Base-by-base conservation (phyloP, 192 early-diverging fungal genomes). In the Umbelopsis vinacea region DNA sequence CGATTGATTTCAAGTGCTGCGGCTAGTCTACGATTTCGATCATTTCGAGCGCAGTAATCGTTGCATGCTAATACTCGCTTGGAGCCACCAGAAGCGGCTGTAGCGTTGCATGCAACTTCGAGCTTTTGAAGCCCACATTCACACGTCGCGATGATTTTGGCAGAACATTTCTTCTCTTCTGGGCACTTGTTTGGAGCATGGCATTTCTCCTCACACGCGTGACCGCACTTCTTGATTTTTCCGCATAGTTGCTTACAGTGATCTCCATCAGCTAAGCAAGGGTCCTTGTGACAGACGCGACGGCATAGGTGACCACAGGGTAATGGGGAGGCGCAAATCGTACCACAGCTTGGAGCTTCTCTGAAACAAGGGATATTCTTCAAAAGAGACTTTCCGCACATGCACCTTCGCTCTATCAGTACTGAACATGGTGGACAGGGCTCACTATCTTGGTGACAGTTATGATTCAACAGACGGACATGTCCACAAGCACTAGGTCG, bases 351-450 rank as follows among this genome's bases (percentile, higher is more conserved):
- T n/a, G 89, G 89, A 11, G 83, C 81, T 46, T 79, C 86, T 26
- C 94, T 85, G 57, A 93, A 92, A 74, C 97, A 98, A 6, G 94
- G 91, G 5, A 96, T 82, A 71, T 92, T 95, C 26, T 87, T 89
- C 79, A 97, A 79, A 37, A 82, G 83, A 19, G 85, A 83, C 70
- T 89, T 92, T 45, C 94, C 93, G 74, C 96, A 98, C 82, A 89
- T 84, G 70, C 93, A 94, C 69, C 63, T 71, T 43, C 90, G 83
- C 9, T 85, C 77, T 0, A 94, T 92, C 46, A 98, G 89, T 47
- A 92, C 84, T 17, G 95, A 83, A 80, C 97, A 98, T 23, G 96
- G 96, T 11, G 97, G 95, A 46, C 97, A 98, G 3, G 93, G 85
- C 57, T 89, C 90, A n/a, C 79, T 79, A 70, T 94, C 94, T 2